Evolutionary conservation across 192 early-diverging fungal species (phyloP), one percentile per base, ranked within the genome.

Genomic region (Dissophora ornata): DNA sequence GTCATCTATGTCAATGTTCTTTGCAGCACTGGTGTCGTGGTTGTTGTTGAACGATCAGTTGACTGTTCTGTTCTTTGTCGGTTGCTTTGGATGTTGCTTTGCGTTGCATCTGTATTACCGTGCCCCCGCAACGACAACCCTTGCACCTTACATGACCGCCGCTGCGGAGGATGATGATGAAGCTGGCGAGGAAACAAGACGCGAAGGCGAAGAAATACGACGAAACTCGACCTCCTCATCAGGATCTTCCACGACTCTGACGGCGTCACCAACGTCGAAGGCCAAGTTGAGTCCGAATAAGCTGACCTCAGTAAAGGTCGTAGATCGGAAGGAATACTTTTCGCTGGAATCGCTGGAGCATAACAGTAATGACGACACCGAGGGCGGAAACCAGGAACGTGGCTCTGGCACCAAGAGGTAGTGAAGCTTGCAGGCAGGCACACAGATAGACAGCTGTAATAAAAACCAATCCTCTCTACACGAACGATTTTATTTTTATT

Each of bases 1-100:
- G 3, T 69, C 55, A 4, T 71, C 67, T 36, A 74, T 80, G 69
- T 71, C 79, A 33, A 74, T 80, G 70, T 80, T 80, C 46, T 80
- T 80, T 68, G 67, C 67, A 21, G 65, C 67, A 1, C 60, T 80
- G 24, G 70, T 80, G 10, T 63, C 64, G 16, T 80, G 67, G 58
- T 38, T 69, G 34, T 15, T 65, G 28, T 21, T 80, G 44, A 70
- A 64, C 29, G 70, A 74, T 13, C 55, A 53, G 12, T 53, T 73
- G 33, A 80, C 64, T 8, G 57, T 69, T 9, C 32, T 67, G 28
- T 80, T 80, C 56, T 80, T 80, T 64, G 46, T 69, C 25, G 79
- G 79, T 4, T 71, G 65, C 34, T 74, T 74, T n/a, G 66, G 70
- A 53, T 80, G 79, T 42, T 69, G 70, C 40, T 64, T 67, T 19